Percentiles rank a stretch among this genome's conserved stretches.
These are phyloP conservation scores for Zygoascus sp. DNA, from an alignment of 1,139 yeast genomes.

Conservation along the genomic window DNA sequence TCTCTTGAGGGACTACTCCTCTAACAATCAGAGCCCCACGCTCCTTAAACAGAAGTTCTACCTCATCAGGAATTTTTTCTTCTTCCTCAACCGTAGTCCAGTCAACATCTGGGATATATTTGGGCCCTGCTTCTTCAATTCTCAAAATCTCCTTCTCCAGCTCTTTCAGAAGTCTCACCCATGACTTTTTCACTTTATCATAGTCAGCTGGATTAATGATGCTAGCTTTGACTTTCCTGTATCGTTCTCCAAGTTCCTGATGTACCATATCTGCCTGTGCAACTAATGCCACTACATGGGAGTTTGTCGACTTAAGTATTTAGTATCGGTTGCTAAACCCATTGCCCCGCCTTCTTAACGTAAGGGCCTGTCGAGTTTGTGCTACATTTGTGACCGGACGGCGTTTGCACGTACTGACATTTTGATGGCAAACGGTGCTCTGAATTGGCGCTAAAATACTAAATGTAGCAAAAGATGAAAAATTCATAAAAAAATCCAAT, in stretches of 20 bases:
- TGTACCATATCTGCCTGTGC: too few species aligned
- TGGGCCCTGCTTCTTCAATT: conserved; percentile 7
- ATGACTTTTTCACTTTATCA: conserved; percentile 7
- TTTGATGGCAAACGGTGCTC: too few species aligned
- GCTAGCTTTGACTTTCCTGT: conserved; percentile 4
- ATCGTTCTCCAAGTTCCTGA: conserved; percentile 3
- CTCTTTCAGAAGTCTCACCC: conserved; percentile 6
- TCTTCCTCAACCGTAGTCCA: conserved; percentile 3
- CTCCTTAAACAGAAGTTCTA: conserved; percentile 9
- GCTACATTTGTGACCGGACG: too few species aligned
- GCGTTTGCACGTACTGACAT: too few species aligned
- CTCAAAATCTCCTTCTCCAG: not conserved
- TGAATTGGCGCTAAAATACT: too few species aligned
- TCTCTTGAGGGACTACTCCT: conserved; percentile 4
- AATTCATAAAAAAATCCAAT: too few species aligned
- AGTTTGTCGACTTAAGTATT: too few species aligned
- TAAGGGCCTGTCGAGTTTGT: too few species aligned
- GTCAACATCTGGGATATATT: conserved; percentile 6
- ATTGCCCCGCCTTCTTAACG: too few species aligned
- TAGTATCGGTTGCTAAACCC: too few species aligned
- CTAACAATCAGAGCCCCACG: conserved; percentile 9
- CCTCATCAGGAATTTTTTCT: conserved; percentile 1
- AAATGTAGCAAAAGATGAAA: too few species aligned
- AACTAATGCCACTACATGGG: too few species aligned
- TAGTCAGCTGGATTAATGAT: conserved; percentile 7